Percentiles rank a stretch among this genome's conserved stretches.
Conservation (phyloP, 768 basidiomycete species). For the Lactarius tabidus region DNA sequence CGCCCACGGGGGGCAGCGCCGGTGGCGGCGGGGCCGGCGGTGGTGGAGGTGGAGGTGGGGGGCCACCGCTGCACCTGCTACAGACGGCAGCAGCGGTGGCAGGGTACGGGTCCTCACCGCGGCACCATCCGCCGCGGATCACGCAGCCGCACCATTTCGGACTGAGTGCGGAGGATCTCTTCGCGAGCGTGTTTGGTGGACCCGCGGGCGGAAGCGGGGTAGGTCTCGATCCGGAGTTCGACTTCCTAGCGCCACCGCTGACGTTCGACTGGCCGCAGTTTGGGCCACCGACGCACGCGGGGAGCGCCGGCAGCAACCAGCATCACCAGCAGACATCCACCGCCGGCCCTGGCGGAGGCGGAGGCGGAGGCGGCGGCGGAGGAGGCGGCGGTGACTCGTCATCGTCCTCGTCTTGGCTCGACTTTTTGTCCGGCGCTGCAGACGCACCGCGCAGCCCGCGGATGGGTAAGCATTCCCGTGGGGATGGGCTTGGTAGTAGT, state of each 20-base stretch:
- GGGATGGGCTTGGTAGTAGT: conserved; percentile 7
- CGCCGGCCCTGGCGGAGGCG: neutral
- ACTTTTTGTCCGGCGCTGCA: conserved; percentile 21
- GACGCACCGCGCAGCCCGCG: conserved; percentile 19
- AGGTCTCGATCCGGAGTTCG: conserved; percentile 24
- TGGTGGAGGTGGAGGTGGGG: neutral
- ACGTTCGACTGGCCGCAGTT: conserved; percentile 29
- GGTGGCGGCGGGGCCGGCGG: neutral
- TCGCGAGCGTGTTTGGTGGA: conserved; percentile 27
- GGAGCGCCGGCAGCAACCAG: neutral
- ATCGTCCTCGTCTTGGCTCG: conserved; percentile 22
- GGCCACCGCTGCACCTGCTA: conserved; percentile 5
- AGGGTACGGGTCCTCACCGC: neutral
- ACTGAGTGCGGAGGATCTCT: conserved; percentile 21
- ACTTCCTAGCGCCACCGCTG: conserved; percentile 24
- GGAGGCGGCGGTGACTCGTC: neutral
- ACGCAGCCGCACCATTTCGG: conserved; percentile 10
- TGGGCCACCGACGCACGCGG: conserved; percentile 19
- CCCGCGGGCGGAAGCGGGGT: conserved; percentile 23
- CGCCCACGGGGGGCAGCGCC: conserved; percentile 4
- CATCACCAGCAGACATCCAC: neutral
- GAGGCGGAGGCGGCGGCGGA: neutral
- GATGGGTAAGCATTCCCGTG: conserved; percentile 18
- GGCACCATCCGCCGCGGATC: conserved; percentile 24
- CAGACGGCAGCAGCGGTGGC: neutral